Evolutionary conservation across 148 eudicot species (phyloP).

Genomic region (Silene latifolia): DNA sequence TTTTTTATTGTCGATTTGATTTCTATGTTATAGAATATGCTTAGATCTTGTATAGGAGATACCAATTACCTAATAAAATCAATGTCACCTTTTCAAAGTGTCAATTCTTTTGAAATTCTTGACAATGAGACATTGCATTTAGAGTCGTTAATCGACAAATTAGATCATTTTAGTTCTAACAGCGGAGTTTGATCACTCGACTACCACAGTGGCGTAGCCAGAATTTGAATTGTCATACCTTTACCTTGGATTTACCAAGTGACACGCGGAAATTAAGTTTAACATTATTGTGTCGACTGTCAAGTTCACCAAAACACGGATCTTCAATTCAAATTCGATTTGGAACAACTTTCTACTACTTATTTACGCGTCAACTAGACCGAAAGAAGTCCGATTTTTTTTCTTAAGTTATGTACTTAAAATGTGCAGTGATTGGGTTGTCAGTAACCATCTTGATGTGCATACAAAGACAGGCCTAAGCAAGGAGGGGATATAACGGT

Average conservation of each 20-base stretch:
- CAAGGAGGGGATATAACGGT: not conserved
- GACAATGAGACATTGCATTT: no score
- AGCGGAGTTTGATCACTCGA: no score
- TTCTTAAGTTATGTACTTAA: not conserved
- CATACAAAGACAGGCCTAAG: not conserved
- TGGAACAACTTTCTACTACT: no score
- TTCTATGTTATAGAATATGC: not conserved
- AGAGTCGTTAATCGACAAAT: no score
- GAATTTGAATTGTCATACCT: no score
- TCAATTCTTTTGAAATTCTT: not conserved
- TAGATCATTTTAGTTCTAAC: no score
- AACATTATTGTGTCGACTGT: not conserved
- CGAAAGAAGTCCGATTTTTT: not conserved
- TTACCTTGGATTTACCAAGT: no score
- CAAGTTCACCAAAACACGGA: no score
- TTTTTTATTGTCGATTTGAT: no score
- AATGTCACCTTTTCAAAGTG: not conserved
- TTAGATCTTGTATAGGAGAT: not conserved
- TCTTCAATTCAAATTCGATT: no score
- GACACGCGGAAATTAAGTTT: no score
- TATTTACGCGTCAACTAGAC: not conserved
- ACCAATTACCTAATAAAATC: not conserved
- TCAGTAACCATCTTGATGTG: not conserved
- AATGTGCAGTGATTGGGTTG: not conserved
- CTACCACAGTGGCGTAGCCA: no score